Base-by-base conservation (phyloP, 306 rosid species). In the Carpinus fangiana region DNA sequence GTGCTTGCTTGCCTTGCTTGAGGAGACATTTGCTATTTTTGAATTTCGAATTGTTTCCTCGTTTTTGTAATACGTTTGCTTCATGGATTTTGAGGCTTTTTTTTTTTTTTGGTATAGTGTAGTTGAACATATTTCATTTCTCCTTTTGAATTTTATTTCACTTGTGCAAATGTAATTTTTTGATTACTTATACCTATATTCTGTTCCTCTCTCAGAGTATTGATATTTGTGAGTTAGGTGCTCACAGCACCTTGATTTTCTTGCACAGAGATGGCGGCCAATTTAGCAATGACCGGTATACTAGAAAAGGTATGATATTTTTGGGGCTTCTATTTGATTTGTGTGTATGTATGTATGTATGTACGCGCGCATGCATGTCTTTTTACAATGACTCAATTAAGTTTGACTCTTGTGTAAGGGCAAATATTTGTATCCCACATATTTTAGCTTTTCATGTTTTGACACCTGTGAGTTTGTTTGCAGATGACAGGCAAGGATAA, bases 401-500 rank as follows among this genome's bases (percentile, higher is more conserved):
- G 17, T 50, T 77, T 67, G 70, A 73, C 12, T 76, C 55, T 43
- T 14, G 71, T 16, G 50, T n/a, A 66, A 17, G 8, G 72, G 51
- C 1, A 36, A 8, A n/a, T 18, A 66, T 66, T 23, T 66, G 16
- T 67, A 10, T 43, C 8, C 51, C 51, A 67, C n/a, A 21, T 64
- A 8, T 31, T 70, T 70, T 23, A 20, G 20, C 38, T 48, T 6
- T 4, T 21, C 17, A 43, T 47, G 34, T 26, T 21, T 53, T 51
- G 26, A 2, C 10, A 17, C 28, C 6, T 31, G 3, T 31, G 23
- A 7, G 14, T 54, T 73, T 36, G 3, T 17, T 83, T 75, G 53
- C 81, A 94, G 97, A 94, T 94, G 93, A 92, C 97, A 0, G 98
- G 97, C 60, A 94, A 94, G 80, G 98, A 94, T 89, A 94, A 94